Base-by-base conservation (phyloP, 2,329 filamentous ascomycete genomes). In the Colletotrichum tropicicola region DNA sequence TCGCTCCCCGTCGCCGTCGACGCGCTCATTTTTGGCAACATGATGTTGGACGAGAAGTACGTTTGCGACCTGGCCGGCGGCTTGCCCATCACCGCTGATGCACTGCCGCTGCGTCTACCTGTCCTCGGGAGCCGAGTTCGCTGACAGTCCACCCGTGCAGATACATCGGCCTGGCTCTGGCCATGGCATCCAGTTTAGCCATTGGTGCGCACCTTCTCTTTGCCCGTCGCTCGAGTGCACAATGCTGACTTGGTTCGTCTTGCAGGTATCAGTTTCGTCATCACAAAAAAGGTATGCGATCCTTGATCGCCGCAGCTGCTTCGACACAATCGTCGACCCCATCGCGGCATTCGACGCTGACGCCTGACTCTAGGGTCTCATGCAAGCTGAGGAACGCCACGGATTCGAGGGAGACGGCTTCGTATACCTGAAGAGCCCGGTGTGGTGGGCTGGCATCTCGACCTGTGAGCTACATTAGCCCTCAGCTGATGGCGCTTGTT, bases 391-490 rank as follows among this genome's bases (percentile, higher is more conserved):
- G 75, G 91, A 97, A 79, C 88, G 89, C 72, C 94, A 98, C 81
- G 97, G 96, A 49, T 99, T 98, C 75, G 94, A 98, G 77, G 96
- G 97, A 71, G 96, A 98, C 73, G 96, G 96, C 62, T 99, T 92
- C 78, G 91, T 93, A 75, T 99, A 99, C 79, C 80, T 99, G 62
- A 92, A 91, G 77, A 98, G 92, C 77, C 94, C 95, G n/a, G 85
- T 95, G 72, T 99, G 96, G 96, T 99, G 96, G 96, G 92, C 88
- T 63, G 96, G 96, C 70, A 98, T 98, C 71, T 82, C 91, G 70
- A 97, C 94, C 74, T 89, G 93, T 97, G 85, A 79, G 91, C 39
- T 41, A n/a, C 53, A 56, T 53, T 12, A 15, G 30, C n/a, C n/a
- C 21, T 39, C 37, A 35, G 19, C n/a, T 5, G 17, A 58, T n/a